Base-by-base conservation (phyloP, 768 basidiomycete species). In the Tylopilus subfusipes region DNA sequence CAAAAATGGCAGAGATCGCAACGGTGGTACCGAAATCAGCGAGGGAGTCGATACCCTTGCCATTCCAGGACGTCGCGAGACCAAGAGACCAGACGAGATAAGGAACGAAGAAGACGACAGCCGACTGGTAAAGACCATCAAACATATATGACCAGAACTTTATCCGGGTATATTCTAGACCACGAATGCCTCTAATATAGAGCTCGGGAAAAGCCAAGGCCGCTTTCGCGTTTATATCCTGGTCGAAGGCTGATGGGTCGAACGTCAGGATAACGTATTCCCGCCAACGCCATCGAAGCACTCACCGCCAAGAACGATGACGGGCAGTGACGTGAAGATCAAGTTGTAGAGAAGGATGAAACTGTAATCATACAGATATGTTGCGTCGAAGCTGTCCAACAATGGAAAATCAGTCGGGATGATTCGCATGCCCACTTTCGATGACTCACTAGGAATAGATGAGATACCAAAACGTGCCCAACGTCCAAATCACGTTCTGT, bases 141-240 rank as follows among this genome's bases (percentile, higher is more conserved):
- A 82, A 68, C 90, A 98, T 97, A 73, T 94, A 97, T 51, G 86
- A 67, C 93, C 93, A 98, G 74, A 98, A 98, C 73, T 90, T 93
- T 48, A 75, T 58, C 11, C 92, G 83, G 18, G 94, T 97, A 72
- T 97, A 98, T 63, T 97, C 96, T 16, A 94, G 77, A 21, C 95
- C 93, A 16, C 87, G 84, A 58, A 98, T 97, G 24, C 96, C 96
- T 34, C 95, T 86, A 59, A 94, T 78, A 69, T 98, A 98, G n/a
- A 98, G 83, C 62, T 94, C 90, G 6, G 96, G 96, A 74, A 90
- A 97, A 7, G 93, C 93, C 30, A 97, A 73, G 0, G 91, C 90
- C 0, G 91, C 93, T 68, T 84, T 82, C 19, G 91, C 88, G 66
- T 94, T 92, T 63, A 96, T 78, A 69, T 98, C 96, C 73, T 98